phyloP scores from a whole-genome alignment of 2,329 filamentous ascomycete species.

The Zasmidium angulare region DNA sequence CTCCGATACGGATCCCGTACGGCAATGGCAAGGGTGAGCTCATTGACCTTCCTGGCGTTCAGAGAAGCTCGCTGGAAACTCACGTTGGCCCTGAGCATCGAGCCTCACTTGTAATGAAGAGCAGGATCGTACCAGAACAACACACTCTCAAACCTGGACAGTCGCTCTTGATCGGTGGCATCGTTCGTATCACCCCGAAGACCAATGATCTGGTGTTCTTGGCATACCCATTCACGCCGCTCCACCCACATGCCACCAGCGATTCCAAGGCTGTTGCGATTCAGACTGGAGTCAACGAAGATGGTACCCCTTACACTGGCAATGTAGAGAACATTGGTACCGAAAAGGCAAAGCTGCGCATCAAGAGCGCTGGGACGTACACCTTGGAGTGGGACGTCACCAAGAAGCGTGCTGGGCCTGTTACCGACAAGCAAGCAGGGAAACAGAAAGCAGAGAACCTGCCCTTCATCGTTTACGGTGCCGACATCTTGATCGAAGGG shows the following conservation, averaged over 20 bases:
- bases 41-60: conserved; percentile 86
- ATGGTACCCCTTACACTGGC: conserved; percentile 58
- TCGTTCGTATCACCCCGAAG: conserved; percentile 82
- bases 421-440: conserved; percentile 62
- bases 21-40: conserved; percentile 84
- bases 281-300: conserved; percentile 50
- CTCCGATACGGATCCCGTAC: conserved; percentile 89
- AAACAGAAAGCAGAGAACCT: conserved; percentile 66
- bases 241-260: conserved; percentile 72
- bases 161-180: conserved; percentile 74
- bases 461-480: conserved; percentile 75
- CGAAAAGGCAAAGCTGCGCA: conserved; percentile 32
- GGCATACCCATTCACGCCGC: conserved; percentile 80
- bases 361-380: conserved; percentile 69
- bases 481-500: conserved; percentile 87
- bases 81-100: conserved; percentile 68
- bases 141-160: conserved; percentile 70
- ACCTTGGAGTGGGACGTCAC: conserved; percentile 81
- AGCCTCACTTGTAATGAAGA: conserved; percentile 72
- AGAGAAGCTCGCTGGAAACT: conserved; percentile 69
- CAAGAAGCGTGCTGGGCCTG: conserved; percentile 69
- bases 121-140: conserved; percentile 71
- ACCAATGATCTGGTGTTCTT: conserved; percentile 66
- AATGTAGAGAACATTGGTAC: conserved; percentile 61
- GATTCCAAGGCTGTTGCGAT: conserved; percentile 77